A percentile compares a stretch with the other conserved stretches of the same genome.
Evolutionary conservation across 495 filamentous ascomycete genomes (phyloP).

Genomic region (Xylaria bambusicola): DNA sequence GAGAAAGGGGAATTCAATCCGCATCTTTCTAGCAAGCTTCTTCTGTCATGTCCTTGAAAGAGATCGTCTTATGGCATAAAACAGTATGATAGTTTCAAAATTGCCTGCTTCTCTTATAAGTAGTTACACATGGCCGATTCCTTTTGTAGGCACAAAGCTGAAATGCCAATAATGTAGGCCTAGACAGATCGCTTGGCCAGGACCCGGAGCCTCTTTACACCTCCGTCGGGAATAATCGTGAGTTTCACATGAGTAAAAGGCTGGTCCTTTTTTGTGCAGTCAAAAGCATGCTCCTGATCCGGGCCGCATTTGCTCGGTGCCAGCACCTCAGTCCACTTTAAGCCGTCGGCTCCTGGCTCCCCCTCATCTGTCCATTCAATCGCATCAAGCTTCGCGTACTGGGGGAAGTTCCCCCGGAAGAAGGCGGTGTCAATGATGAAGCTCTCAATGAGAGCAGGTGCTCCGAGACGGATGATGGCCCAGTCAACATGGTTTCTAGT

Average conservation of each 20-base stretch:
- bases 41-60: too few relatives aligned
- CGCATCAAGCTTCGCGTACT: slow-evolving; percentile 70
- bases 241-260: slow-evolving; percentile 81
- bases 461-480: slow-evolving; percentile 77
- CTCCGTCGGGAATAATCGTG: slow-evolving; percentile 89
- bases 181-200: slow-evolving; percentile 64
- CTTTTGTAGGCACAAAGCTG: too few relatives aligned
- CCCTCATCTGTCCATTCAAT: slow-evolving; percentile 55
- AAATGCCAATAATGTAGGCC: slow-evolving; percentile 9
- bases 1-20: too few relatives aligned
- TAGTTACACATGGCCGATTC: too few relatives aligned
- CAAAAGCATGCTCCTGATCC: slow-evolving; percentile 81
- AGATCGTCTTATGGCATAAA: too few relatives aligned
- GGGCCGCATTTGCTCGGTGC: slow-evolving; percentile 67
- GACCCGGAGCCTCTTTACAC: slow-evolving; percentile 83
- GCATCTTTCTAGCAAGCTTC: too few relatives aligned
- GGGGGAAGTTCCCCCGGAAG: slow-evolving; percentile 88
- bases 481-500: slow-evolving; percentile 81
- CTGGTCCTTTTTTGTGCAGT: slow-evolving; percentile 52
- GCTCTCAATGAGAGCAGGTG: slow-evolving; percentile 66
- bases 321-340: slow-evolving; percentile 71
- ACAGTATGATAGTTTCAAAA: too few relatives aligned
- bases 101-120: too few relatives aligned
- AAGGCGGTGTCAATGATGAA: slow-evolving; percentile 86
- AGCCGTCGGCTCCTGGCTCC: slow-evolving; percentile 60